Evolutionary conservation across 768 basidiomycete species (phyloP), one percentile per base, ranked within the genome.

Genomic region (Pholiota conissans): DNA sequence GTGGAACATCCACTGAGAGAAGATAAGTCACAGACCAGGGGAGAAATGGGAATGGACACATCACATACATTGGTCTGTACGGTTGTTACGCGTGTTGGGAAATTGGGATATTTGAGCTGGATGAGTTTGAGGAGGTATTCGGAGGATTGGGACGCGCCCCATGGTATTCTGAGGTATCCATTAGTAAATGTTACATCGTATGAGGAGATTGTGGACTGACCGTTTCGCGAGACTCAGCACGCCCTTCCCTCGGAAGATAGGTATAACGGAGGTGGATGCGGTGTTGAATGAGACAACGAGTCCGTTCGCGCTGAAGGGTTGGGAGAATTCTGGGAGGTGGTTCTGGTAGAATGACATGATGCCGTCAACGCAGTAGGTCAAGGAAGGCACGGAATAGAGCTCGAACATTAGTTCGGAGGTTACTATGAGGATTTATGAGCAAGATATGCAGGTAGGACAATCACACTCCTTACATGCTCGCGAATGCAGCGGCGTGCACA

Each of bases 371-470:
- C 91, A 92, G 73, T 91, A 98, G 3, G 91, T 79, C 47, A 98
- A 78, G 5, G 89, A 86, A 1, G 96, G 95, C 3, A 89, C 93
- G 4, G 81, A 79, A 69, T 98, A 99, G 45, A 86, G 81, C 74
- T 99, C 97, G 67, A 99, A 99, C 74, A 99, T 84, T 28, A 99
- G 85, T 67, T 99, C 97, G 0, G 95, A 95, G 8, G 95, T 96
- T 55, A 97, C 93, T 49, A 42, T 32, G n/a, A 49, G 40, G 56
- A 5, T 35, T 42, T 27, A 52, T 56, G 45, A 24, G n/a, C n/a
- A n/a, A 20, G 27, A 26, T 26, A 63, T 56, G 29, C 20, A 4
- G 22, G 52, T 46, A 42, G 2, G 39, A 22, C n/a, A 3, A 45
- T 40, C 3, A 20, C 20, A 13, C 2, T 18, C 82, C 93, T 55